These are phyloP conservation scores for Colletotrichum sp. DNA, from an alignment of 2,329 filamentous ascomycete species.

Conservation along the genomic window DNA sequence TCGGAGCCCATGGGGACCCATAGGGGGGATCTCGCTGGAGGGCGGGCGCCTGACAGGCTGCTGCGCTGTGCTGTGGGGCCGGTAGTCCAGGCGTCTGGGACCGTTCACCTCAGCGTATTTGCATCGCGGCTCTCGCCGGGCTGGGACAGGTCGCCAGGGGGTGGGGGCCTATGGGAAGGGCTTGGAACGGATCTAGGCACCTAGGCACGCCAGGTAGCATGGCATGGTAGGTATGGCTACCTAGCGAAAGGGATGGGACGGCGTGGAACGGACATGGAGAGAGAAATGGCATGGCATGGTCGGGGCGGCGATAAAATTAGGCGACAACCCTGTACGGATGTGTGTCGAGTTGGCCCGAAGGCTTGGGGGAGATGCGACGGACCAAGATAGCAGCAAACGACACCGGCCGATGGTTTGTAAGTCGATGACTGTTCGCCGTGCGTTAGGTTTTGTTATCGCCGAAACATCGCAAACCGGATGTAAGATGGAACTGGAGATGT, in stretches of 20 bases:
- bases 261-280: background rate
- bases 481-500: background rate
- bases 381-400: background rate
- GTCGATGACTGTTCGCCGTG: background rate
- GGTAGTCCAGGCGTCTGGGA: constrained; percentile 13
- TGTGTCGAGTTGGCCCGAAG: background rate
- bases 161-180: background rate
- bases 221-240: background rate
- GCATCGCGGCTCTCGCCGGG: background rate
- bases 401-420: background rate
- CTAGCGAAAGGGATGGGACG: background rate
- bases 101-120: background rate
- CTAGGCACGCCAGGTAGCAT: background rate
- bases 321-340: background rate
- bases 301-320: background rate
- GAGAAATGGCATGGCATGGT: background rate
- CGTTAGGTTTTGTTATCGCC: background rate
- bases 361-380: background rate
- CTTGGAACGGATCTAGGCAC: background rate
- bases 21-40: background rate
- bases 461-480: background rate
- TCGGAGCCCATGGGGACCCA: background rate
- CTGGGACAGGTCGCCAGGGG: background rate
- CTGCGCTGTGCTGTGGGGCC: background rate
- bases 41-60: background rate